Base-by-base conservation (phyloP, 2,329 filamentous ascomycete species). In the Talaromyces sp. region DNA sequence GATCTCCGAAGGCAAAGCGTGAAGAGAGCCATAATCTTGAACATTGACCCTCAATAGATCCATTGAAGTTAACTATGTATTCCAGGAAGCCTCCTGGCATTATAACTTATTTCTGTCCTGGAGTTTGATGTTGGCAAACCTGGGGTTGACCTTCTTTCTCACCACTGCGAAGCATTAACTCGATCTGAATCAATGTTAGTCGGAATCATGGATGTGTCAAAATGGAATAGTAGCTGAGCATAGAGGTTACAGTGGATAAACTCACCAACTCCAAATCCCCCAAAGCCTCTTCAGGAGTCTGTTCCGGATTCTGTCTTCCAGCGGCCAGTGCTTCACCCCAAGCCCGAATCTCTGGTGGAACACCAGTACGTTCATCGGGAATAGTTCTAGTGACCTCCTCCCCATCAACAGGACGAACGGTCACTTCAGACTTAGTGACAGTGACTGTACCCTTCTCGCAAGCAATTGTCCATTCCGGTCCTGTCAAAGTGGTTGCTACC, bases 201-300 rank as follows among this genome's bases (percentile, higher is more conserved):
- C 25, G 25, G 10, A 11, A 11, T 15, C 19, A 27, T 51, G 25
- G 5, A 29, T 29, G 15, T 17, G 3, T 51, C 25, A 51, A 27
- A 5, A 7, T 6, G 4, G 13, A n/a, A 3, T 11, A 22, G 15
- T 2, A 51, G 1, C 5, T 17, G 5, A 27, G 47, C 6, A 6
- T 47, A 22, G 11, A 25, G 4, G 13, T 3, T 7, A 10, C 11
- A 6, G 6, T 8, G 5, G 17, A 19, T 22, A 0, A 36, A 40
- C 62, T 40, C n/a, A 64, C 62, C 54, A 86, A 69, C 69, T 84
- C 79, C 63, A 86, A 69, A 75, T 87, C 85, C 17, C 75, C 78
- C 71, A 86, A 69, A 22, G 84, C 84, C 74, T 87, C 81, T 69
- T 84, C 78, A 2, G 83, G 81, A 13, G 75, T 78, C 71, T 85